A percentile compares a stretch with the other conserved stretches of the same genome.
Evolutionary conservation across 352 stramenopile species (phyloP).

Genomic region (Phytophthora fragariaefolia): DNA sequence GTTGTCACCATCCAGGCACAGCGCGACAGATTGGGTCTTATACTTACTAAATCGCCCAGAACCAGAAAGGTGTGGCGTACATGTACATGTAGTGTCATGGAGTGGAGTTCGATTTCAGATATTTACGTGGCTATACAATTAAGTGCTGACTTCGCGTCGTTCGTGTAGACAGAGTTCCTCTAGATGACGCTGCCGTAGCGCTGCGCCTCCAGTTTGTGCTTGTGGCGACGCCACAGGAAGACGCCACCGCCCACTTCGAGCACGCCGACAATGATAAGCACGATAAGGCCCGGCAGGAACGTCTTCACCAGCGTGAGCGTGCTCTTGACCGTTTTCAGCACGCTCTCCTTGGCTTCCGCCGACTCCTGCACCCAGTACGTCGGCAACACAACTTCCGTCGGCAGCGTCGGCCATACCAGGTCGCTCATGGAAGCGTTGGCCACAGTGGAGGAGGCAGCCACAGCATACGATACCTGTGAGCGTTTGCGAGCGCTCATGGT

Average conservation of each 20-base stretch:
- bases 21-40: not conserved
- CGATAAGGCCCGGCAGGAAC: constrained; percentile 67
- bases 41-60: constrained; percentile 19
- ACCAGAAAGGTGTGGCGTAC: too few species aligned
- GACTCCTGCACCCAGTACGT: constrained; percentile 68
- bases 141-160: constrained; percentile 6
- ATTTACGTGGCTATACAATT: constrained; percentile 15
- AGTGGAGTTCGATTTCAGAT: constrained; percentile 18
- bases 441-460: constrained; percentile 51
- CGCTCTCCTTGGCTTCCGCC: constrained; percentile 44
- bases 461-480: constrained; percentile 60
- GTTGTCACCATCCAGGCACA: constrained; percentile 1
- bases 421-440: constrained; percentile 61
- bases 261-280: constrained; percentile 56
- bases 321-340: constrained; percentile 59
- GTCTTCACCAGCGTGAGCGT: constrained; percentile 51
- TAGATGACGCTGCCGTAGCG: constrained; percentile 44
- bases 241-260: constrained; percentile 47
- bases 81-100: not conserved
- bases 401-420: constrained; percentile 58
- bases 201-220: constrained; percentile 26
- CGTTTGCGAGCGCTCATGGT: constrained; percentile 74
- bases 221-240: constrained; percentile 50
- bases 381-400: constrained; percentile 63
- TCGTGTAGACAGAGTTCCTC: constrained; percentile 7